These are phyloP conservation scores for Urostyla sp. DNA, from an alignment of 73 alveolate genomes.

Conservation along the genomic window DNA sequence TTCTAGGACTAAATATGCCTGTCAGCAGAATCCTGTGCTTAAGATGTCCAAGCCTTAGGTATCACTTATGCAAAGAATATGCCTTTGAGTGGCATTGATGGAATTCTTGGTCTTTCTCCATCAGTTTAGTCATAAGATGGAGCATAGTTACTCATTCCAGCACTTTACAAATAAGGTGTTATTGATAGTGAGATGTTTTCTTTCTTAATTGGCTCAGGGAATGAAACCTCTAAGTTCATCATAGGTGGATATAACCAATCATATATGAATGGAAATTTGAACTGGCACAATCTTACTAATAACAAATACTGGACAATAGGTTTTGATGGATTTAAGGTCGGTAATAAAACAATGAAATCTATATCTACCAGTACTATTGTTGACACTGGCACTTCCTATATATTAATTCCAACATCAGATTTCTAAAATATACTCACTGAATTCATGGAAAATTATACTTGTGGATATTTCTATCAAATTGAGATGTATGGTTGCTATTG, in stretches of 20 bases:
- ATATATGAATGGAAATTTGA: constrained; percentile 19
- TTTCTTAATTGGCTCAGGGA: constrained; percentile 9
- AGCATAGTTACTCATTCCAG: not conserved
- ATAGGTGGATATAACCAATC: constrained; percentile 41
- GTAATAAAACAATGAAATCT: not conserved
- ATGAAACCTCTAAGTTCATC: constrained; percentile 33
- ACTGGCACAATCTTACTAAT: no score
- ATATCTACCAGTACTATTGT: constrained; percentile 2
- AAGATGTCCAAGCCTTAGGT: not conserved
- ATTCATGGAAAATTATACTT: no score
- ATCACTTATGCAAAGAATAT: not conserved
- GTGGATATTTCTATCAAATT: no score
- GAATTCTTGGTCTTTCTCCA: constrained; percentile 61
- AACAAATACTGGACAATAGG: not conserved
- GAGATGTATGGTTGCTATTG: not conserved
- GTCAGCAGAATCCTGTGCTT: not conserved
- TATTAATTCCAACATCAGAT: constrained; percentile 41
- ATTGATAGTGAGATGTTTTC: constrained; percentile 5
- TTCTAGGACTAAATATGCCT: not conserved
- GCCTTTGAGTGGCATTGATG: constrained; percentile 8
- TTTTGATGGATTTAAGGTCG: not conserved
- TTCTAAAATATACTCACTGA: not conserved
- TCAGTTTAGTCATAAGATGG: constrained; percentile 22
- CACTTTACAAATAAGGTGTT: not conserved
- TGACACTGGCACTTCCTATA: constrained; percentile 62